Conservation (phyloP, 495 filamentous ascomycete species). For the Tetracladium marchalianum region DNA sequence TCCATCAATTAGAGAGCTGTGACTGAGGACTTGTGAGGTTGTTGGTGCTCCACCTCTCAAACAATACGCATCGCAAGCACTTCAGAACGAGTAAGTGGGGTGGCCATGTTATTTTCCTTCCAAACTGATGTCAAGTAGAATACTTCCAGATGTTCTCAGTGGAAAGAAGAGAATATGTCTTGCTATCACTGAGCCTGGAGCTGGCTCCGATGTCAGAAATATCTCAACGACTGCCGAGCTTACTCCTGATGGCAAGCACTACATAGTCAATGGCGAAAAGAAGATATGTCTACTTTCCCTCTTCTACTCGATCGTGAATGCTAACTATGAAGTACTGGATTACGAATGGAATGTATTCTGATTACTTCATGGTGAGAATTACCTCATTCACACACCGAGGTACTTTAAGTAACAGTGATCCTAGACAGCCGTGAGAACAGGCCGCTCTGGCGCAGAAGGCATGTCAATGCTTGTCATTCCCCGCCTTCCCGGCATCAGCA, state of each 20-base stretch:
- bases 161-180: slow-evolving; percentile 94
- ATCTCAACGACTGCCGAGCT: slow-evolving; percentile 90
- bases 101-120: not conserved
- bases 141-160: slow-evolving; percentile 70
- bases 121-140: slow-evolving; percentile 12
- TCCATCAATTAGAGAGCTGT: too few species aligned
- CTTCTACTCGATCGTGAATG: not conserved
- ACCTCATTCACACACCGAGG: not conserved
- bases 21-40: slow-evolving; percentile 1
- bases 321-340: slow-evolving; percentile 51
- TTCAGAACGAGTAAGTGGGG: slow-evolving; percentile 5
- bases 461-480: slow-evolving; percentile 63
- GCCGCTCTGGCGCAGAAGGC: slow-evolving; percentile 74
- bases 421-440: slow-evolving; percentile 75
- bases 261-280: slow-evolving; percentile 98
- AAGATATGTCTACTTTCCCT: slow-evolving; percentile 34
- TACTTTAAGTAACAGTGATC: not conserved
- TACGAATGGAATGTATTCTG: slow-evolving; percentile 88
- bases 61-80: slow-evolving; percentile 6
- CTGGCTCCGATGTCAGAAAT: slow-evolving; percentile 79
- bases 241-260: slow-evolving; percentile 87
- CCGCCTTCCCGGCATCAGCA: slow-evolving; percentile 66
- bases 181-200: slow-evolving; percentile 73
- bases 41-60: slow-evolving; percentile 11
- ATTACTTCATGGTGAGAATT: slow-evolving; percentile 68